A percentile compares a stretch with the other conserved stretches of the same genome.
Conservation (phyloP, 805 yeast species). For the Tetrapisispora pingtungensis region DNA sequence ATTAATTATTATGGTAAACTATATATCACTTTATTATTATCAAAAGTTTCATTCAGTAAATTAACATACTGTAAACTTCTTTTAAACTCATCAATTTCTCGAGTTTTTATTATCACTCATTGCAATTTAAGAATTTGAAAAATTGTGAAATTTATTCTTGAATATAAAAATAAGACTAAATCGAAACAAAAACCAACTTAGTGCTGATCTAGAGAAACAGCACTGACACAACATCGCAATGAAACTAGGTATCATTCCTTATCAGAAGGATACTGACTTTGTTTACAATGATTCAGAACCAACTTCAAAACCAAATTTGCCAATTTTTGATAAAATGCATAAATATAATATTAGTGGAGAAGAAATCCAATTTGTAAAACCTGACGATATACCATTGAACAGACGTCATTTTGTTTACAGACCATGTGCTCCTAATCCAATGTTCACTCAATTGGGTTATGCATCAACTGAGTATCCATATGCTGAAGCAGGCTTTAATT, state of each 20-base stretch:
- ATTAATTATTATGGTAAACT: too few relatives aligned
- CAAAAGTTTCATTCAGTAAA: too few relatives aligned
- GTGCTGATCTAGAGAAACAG: too few relatives aligned
- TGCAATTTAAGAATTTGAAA: not conserved
- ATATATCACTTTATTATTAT: too few relatives aligned
- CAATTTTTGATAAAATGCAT: conserved; percentile 15
- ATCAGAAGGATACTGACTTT: conserved; percentile 21
- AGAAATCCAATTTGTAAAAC: conserved; percentile 13
- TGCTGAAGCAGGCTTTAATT: conserved; percentile 18
- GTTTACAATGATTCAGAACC: conserved; percentile 6
- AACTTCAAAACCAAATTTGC: conserved; percentile 15
- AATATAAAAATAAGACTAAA: not conserved
- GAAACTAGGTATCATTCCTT: conserved; percentile 24
- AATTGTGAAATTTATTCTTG: too few relatives aligned
- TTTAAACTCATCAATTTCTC: too few relatives aligned
- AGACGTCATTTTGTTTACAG: conserved; percentile 72
- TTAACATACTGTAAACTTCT: too few relatives aligned
- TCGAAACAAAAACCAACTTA: too few relatives aligned
- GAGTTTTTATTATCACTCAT: too few relatives aligned
- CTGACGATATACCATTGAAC: conserved; percentile 75
- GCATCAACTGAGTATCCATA: conserved; percentile 70
- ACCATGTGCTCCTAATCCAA: conserved; percentile 65
- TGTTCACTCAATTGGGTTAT: conserved; percentile 47
- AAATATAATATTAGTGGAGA: conserved; percentile 2
- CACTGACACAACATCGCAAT: conserved; percentile 5